A percentile compares a stretch with the other conserved stretches of the same genome.
Evolutionary conservation across 2,329 filamentous ascomycete species (phyloP).

Genomic region (Orbilia brochopaga): DNA sequence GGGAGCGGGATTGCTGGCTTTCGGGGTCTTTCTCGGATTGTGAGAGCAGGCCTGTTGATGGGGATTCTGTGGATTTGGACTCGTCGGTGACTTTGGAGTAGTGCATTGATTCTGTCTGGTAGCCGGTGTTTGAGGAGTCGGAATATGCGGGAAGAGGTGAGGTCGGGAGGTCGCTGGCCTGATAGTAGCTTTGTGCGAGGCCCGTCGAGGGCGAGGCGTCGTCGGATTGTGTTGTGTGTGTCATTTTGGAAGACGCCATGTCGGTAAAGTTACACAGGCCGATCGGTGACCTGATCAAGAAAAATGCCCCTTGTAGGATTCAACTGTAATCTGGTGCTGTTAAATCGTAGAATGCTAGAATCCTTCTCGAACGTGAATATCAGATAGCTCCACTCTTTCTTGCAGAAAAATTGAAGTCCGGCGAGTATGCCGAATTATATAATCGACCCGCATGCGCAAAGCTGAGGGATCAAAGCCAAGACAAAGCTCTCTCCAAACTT

Average conservation of each 20-base stretch:
- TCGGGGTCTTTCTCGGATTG: conserved; percentile 24
- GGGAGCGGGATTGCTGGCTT: conserved; percentile 14
- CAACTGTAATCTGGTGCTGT: no score
- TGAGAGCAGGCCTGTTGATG: conserved; percentile 24
- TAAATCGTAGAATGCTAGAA: no score
- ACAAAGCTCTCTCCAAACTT: conserved; percentile 17
- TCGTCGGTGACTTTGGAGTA: conserved; percentile 15
- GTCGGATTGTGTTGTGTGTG: conserved; percentile 37
- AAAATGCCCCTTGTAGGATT: no score
- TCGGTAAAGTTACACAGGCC: conserved; percentile 21
- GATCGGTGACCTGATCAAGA: no score
- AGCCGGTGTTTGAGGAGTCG: background rate
- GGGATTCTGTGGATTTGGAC: conserved; percentile 2
- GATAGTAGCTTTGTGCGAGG: background rate
- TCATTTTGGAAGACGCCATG: conserved; percentile 23
- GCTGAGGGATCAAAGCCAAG: background rate
- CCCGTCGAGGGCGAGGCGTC: conserved; percentile 4
- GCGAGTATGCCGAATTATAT: no score
- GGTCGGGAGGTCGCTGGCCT: background rate
- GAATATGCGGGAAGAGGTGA: conserved; percentile 29
- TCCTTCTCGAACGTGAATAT: no score
- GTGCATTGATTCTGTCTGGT: conserved; percentile 30
- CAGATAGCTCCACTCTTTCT: no score
- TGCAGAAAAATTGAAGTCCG: no score
- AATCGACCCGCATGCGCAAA: no score